These are phyloP conservation scores for Galerina marginata DNA, from an alignment of 768 basidiomycete genomes.

Conservation along the genomic window DNA sequence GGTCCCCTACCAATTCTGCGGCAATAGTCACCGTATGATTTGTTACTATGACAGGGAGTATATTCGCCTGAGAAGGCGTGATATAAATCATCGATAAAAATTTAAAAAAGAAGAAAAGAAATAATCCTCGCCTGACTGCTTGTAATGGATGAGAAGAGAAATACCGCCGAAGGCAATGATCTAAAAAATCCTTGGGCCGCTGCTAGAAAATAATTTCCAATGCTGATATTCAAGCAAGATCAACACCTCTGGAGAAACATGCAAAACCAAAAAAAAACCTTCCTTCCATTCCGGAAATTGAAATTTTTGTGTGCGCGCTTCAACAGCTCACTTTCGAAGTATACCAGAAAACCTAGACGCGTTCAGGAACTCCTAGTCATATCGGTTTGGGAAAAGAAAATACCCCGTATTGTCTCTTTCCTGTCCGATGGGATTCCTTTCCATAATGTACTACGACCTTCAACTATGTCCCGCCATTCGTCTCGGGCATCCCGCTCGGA, in stretches of 20 bases:
- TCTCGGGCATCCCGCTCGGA: constrained; percentile 80
- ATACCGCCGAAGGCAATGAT: constrained; percentile 91
- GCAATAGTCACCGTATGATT: constrained; percentile 97
- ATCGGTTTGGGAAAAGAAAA: neutral
- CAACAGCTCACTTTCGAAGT: constrained; percentile 88
- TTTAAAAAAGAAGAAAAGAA: neutral
- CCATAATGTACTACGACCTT: constrained; percentile 85
- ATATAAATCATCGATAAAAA: neutral
- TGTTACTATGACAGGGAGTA: constrained; percentile 90
- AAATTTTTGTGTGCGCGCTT: constrained; percentile 93
- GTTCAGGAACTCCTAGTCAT: neutral
- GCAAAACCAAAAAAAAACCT: constrained; percentile 12
- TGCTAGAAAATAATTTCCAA: constrained; percentile 92
- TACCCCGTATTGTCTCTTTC: constrained; percentile 91
- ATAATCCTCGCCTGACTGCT: constrained; percentile 60
- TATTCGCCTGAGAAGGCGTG: constrained; percentile 57
- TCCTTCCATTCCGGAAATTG: constrained; percentile 91
- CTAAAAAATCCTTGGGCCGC: constrained; percentile 91
- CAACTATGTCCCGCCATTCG: constrained; percentile 93
- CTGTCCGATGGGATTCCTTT: constrained; percentile 84
- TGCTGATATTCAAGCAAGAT: constrained; percentile 41
- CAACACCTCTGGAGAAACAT: neutral
- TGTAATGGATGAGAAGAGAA: constrained; percentile 91
- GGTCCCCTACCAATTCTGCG: constrained; percentile 73
- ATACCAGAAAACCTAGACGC: constrained; percentile 81